These are phyloP conservation scores for Malus fusca DNA, from an alignment of 306 rosid genomes.

Conservation along the genomic window DNA sequence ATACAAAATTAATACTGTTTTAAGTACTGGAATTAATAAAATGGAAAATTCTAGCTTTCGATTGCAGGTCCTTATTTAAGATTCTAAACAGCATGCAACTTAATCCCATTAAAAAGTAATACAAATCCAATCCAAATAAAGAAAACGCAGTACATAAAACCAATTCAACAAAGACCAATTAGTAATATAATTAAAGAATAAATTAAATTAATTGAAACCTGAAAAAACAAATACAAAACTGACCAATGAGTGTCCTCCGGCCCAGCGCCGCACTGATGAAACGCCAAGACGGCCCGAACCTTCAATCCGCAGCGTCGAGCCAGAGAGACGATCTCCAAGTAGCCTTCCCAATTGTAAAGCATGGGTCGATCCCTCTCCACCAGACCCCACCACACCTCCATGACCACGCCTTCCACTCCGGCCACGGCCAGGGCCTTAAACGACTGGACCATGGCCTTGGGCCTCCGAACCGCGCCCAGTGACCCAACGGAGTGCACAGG, in stretches of 20 bases:
- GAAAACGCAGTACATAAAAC: not conserved
- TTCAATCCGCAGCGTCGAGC: slow-evolving; percentile 59
- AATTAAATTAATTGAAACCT: not conserved
- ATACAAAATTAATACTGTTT: not conserved
- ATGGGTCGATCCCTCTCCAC: slow-evolving; percentile 70
- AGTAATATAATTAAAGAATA: not conserved
- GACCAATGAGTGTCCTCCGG: slow-evolving; percentile 61
- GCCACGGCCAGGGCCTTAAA: slow-evolving; percentile 53
- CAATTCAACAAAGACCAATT: not conserved
- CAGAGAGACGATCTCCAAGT: slow-evolving; percentile 46
- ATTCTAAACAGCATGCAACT: not conserved
- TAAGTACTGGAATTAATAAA: not conserved
- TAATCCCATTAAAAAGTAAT: too few relatives aligned
- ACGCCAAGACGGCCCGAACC: slow-evolving; percentile 74
- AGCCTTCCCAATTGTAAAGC: slow-evolving; percentile 73
- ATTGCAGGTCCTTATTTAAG: not conserved
- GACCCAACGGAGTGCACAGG: slow-evolving; percentile 43
- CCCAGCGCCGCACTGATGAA: slow-evolving; percentile 53
- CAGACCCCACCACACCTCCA: slow-evolving; percentile 93
- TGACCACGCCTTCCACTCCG: slow-evolving; percentile 80
- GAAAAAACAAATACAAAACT: not conserved
- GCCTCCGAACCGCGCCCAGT: slow-evolving; percentile 32
- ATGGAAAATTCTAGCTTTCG: not conserved
- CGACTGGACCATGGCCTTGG: slow-evolving; percentile 40
- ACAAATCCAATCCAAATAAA: not conserved